Evolutionary conservation across 352 stramenopile species (phyloP).

Genomic region (Pythium oligandrum): DNA sequence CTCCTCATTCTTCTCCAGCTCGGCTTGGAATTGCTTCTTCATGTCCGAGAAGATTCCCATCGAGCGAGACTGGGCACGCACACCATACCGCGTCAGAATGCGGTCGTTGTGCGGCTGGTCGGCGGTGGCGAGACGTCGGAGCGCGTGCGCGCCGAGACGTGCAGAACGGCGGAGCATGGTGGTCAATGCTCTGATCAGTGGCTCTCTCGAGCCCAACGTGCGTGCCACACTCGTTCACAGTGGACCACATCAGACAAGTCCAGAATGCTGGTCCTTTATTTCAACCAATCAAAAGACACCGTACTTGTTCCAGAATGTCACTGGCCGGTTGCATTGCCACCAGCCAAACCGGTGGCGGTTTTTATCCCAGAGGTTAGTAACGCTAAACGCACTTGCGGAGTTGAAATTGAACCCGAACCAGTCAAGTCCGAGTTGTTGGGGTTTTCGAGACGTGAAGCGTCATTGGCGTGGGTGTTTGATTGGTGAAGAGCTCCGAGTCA

Average conservation of each 20-base stretch:
- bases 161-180: slow-evolving; percentile 24
- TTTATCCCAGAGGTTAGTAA: no score
- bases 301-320: slow-evolving; percentile 14
- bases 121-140: slow-evolving; percentile 11
- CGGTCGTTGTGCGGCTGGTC: not conserved
- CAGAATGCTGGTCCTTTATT: not conserved
- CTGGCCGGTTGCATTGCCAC: slow-evolving; percentile 19
- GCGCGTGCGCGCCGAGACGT: slow-evolving; percentile 12
- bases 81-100: slow-evolving; percentile 2
- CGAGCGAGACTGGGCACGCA: slow-evolving; percentile 28
- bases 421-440: no score
- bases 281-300: slow-evolving; percentile 11
- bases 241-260: slow-evolving; percentile 14
- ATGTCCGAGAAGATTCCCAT: slow-evolving; percentile 77
- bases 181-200: not conserved
- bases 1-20: slow-evolving; percentile 80
- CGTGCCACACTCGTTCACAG: not conserved
- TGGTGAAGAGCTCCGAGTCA: slow-evolving; percentile 17
- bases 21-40: slow-evolving; percentile 76
- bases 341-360: slow-evolving; percentile 17
- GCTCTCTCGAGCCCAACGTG: no score
- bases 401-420: no score
- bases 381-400: no score
- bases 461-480: slow-evolving; percentile 16
- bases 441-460: slow-evolving; percentile 9